Percentiles rank a stretch among this genome's conserved stretches.
Conservation (phyloP, 306 rosid species). For the Cucumis cinereus region DNA sequence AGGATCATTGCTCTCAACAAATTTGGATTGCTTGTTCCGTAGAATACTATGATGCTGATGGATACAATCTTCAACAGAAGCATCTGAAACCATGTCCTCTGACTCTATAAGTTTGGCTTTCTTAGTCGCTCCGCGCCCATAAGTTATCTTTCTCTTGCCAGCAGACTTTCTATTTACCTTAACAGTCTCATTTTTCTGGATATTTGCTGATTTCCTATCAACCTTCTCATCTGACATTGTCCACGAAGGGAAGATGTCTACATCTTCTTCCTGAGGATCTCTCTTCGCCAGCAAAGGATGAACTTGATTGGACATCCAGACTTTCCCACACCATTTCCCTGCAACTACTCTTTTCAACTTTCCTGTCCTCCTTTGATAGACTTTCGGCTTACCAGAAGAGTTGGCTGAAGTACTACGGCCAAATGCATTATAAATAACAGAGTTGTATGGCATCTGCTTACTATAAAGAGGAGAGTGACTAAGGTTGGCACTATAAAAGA, state of each 20-base stretch:
- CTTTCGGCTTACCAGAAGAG: slow-evolving; percentile 43
- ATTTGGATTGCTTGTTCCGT: slow-evolving; percentile 17
- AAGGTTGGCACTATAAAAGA: slow-evolving; percentile 86
- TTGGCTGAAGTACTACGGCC: slow-evolving; percentile 56
- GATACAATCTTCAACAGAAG: slow-evolving; percentile 20
- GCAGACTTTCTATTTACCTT: slow-evolving; percentile 28
- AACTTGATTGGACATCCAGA: slow-evolving; percentile 95
- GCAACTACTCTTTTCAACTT: slow-evolving; percentile 75
- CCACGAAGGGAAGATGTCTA: slow-evolving; percentile 32
- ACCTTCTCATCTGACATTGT: slow-evolving; percentile 36
- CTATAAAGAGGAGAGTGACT: slow-evolving; percentile 90
- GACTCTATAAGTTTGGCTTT: slow-evolving; percentile 33
- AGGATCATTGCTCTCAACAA: slow-evolving; percentile 15
- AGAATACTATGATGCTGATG: slow-evolving; percentile 19
- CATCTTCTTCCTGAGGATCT: slow-evolving; percentile 43
- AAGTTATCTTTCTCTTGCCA: slow-evolving; percentile 63
- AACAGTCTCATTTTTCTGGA: slow-evolving; percentile 23
- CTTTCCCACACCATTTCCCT: slow-evolving; percentile 98
- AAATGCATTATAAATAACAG: slow-evolving; percentile 82
- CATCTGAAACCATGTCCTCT: slow-evolving; percentile 22
- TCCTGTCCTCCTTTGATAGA: slow-evolving; percentile 55
- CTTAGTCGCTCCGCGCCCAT: slow-evolving; percentile 27
- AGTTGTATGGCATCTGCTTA: slow-evolving; percentile 97
- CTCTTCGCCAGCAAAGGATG: slow-evolving; percentile 68
- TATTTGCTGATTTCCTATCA: slow-evolving; percentile 35